Base-by-base conservation (phyloP, 305 asterid genomes). In the Caryopteris hybrid region DNA sequence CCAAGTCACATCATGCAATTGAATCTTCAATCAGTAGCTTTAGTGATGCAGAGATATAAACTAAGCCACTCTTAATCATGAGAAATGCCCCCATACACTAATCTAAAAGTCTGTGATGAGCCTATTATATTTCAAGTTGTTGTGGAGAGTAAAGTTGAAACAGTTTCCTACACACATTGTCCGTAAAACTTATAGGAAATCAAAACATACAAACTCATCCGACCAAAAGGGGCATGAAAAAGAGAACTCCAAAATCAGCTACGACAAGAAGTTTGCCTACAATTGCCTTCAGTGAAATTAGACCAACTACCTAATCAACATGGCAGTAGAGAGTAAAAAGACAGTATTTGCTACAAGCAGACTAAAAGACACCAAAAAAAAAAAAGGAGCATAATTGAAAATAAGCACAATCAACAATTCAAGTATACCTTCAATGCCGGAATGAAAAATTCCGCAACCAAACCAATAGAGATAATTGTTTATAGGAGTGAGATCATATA, bases 361-460 rank as follows among this genome's bases (percentile, higher is more conserved):
- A 17, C 33, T 18, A 22, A 63, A 20, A 39, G 5, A 59, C 39
- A 50, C 53, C n/a, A n/a, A n/a, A n/a, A n/a, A n/a, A n/a, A n/a
- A n/a, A 29, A 48, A 34, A 39, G 8, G 29, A 12, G 50, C 47
- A 47, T 29, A 31, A 5, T 11, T 0, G 6, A n/a, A 21, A 21
- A 13, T 3, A 64, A 66, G 27, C n/a, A n/a, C n/a, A n/a, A n/a
- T n/a, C n/a, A 21, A 47, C 36, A 2, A 41, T n/a, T 6, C 23
- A 43, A 69, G 41, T n/a, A 39, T 90, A 90, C 96, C 95, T 90
- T 90, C 93, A 74, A 90, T 84, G 29, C 96, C 96, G 17, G 96
- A 87, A 81, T 87, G 96, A 72, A 85, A 90, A 64, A 90, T 83
- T 42, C 96, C 96, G 36, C 89, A 80, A 64, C 96, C 95, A 14